Base-by-base conservation (phyloP, 2,329 filamentous ascomycete species). In the Fusarium coffeatum region DNA sequence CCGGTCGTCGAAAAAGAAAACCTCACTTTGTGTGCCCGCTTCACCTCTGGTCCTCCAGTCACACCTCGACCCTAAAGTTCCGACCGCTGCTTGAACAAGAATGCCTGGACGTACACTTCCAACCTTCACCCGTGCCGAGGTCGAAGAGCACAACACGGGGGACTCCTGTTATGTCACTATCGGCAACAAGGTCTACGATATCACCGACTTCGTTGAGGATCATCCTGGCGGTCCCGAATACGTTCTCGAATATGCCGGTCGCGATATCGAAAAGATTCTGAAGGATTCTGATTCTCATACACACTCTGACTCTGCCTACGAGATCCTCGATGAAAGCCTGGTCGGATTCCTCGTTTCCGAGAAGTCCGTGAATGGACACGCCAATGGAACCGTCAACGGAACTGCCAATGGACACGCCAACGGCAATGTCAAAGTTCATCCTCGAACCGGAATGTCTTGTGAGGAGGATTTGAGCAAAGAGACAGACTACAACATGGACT, bases 141-240 rank as follows among this genome's bases (percentile, higher is more conserved):
- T 99, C 77, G 89, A 91, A 80, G 84, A 89, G 73, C 94, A 97
- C 81, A 95, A 92, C 79, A 90, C 88, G 48, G 83, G 84, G 51
- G 88, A 93, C 77, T 97, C 93, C 50, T 98, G 95, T 85, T 99
- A 94, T 85, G 94, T 99, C 74, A 96, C 93, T 5, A 86, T 98
- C 57, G 94, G 93, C 68, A 87, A 88, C 62, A 97, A 95, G 74
- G 95, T 99, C 74, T 99, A 94, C 86, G 95, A 99, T 84, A 87
- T 99, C 69, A 98, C 96, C 63, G 89, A 93, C 59, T 99, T 99
- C 77, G 81, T 98, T 66, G 89, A 94, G 55, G 90, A 94, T 72
- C 96, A 99, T 79, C 96, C 96, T 25, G 96, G 96, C 73, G 96
- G 96, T 62, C 89, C 89, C 74, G 93, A 97, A 68, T 84, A 98